These are phyloP conservation scores for Neurospora tetraspora DNA, from an alignment of 495 filamentous ascomycete genomes.

Conservation along the genomic window DNA sequence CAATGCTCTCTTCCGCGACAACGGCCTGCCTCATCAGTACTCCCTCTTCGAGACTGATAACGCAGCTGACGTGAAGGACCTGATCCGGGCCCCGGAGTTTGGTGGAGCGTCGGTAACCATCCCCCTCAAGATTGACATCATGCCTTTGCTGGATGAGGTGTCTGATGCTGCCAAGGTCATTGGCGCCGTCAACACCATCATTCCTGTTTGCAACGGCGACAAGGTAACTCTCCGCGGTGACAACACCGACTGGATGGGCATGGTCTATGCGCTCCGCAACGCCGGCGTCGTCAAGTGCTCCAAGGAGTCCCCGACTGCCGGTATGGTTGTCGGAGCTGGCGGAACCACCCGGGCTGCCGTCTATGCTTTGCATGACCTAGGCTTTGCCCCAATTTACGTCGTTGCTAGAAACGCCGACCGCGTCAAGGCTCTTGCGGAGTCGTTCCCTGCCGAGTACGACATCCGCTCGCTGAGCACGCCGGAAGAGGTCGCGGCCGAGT, in stretches of 20 bases:
- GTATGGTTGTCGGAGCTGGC: slow-evolving; percentile 77
- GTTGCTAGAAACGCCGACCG: slow-evolving; percentile 67
- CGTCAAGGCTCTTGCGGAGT: slow-evolving; percentile 52
- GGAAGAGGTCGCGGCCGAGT: slow-evolving; percentile 36
- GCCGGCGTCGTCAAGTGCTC: slow-evolving; percentile 46
- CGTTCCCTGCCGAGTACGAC: slow-evolving; percentile 68
- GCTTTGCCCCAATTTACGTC: slow-evolving; percentile 77
- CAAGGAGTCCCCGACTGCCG: slow-evolving; percentile 30
- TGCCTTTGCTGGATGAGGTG: slow-evolving; percentile 69
- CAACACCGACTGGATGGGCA: slow-evolving; percentile 96
- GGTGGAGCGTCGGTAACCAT: slow-evolving; percentile 94
- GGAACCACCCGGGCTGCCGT: slow-evolving; percentile 89
- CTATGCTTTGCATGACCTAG: slow-evolving; percentile 75
- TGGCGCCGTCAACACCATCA: slow-evolving; percentile 92
- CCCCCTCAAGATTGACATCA: slow-evolving; percentile 84
- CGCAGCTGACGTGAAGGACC: slow-evolving; percentile 50
- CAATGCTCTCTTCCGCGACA: slow-evolving; percentile 69
- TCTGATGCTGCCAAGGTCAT: slow-evolving; percentile 70
- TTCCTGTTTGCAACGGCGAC: slow-evolving; percentile 31
- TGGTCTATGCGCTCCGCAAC: slow-evolving; percentile 69
- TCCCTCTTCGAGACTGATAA: slow-evolving; percentile 63
- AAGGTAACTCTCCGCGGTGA: slow-evolving; percentile 56
- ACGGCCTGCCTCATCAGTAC: slow-evolving; percentile 84
- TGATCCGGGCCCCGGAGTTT: slow-evolving; percentile 65
- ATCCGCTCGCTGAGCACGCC: slow-evolving; percentile 52